These are phyloP conservation scores for Nematocida parisii DNA, from an alignment of 371 early-diverging fungal genomes.

Conservation along the genomic window DNA sequence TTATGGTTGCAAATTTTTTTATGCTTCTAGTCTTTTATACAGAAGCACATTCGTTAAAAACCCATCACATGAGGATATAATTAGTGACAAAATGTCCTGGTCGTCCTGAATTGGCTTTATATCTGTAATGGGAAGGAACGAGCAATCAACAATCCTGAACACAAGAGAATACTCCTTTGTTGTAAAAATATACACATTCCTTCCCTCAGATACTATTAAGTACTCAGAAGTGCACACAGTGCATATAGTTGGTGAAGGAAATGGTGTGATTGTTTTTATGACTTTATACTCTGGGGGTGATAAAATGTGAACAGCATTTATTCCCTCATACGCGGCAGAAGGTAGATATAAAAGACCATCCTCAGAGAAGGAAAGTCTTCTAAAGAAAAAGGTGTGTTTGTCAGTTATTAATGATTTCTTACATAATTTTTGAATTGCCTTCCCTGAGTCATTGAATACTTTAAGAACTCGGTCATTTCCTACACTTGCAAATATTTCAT, in stretches of 20 bases:
- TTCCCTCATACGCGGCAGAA: constrained; percentile 27
- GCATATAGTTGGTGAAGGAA: constrained; percentile 60
- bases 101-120: constrained; percentile 32
- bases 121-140: constrained; percentile 68
- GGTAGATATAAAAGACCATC: constrained; percentile 51
- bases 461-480: constrained; percentile 62
- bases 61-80: constrained; percentile 45
- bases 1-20: constrained; percentile 44
- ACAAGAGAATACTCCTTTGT: constrained; percentile 18
- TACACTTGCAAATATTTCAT: constrained; percentile 46
- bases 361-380: constrained; percentile 56
- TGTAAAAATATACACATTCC: constrained; percentile 62
- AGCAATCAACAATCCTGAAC: constrained; percentile 59
- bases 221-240: constrained; percentile 28
- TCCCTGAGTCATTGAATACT: constrained; percentile 56
- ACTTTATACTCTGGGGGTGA: constrained; percentile 38
- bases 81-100: background rate
- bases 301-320: constrained; percentile 40
- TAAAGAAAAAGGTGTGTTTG: constrained; percentile 57
- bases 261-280: constrained; percentile 58
- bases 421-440: constrained; percentile 23
- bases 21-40: constrained; percentile 8
- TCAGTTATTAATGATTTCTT: constrained; percentile 42
- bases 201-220: constrained; percentile 58
- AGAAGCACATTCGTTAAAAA: constrained; percentile 37